Base-by-base conservation (phyloP, 495 filamentous ascomycete species). In the Penicillium herquei region DNA sequence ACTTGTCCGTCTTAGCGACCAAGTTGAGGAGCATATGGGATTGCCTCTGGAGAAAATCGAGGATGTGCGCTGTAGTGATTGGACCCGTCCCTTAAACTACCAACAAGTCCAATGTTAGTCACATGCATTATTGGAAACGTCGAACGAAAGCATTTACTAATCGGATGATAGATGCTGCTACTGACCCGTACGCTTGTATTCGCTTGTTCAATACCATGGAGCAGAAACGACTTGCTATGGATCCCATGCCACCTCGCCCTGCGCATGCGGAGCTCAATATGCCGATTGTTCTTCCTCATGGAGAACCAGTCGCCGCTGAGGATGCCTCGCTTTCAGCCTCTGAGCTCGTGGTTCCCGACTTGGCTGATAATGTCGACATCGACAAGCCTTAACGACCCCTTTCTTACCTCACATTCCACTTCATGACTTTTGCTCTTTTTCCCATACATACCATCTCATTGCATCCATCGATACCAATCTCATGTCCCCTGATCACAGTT, bases 111-210 rank as follows among this genome's bases (percentile, higher is more conserved):
- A 81, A 50, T 96, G 88, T 90, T 71, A 73, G 83, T 72, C 7
- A 30, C n/a, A 26, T 10, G 7, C 12, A n/a, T 12, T 39, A 3
- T 35, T 39, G 13, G 26, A 26, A 34, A 35, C 32, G 34, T 17
- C 16, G 14, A 21, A 39, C 34, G 34, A 9, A 13, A 13, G 34
- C 16, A 8, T 42, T 14, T 35, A 31, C 59, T 61, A 21, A 61
- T 12, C 12, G 30, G 34, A 13, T 21, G 1, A 37, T 46, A 91
- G 87, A 96, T 73, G 89, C 90, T 7, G 90, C 90, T 13, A 82
- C 84, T 1, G 92, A 96, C 66, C 84, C 90, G 2, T 96, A 93
- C 63, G 90, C 90, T 49, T 84, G 85, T 32, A 58, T 93, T 14
- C 85, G 88, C 62, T 77, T 96, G 30, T 94, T 81, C 65, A 76